Conservation (phyloP, 176 grass and related monocot genomes). For the Aegilops umbellulata region DNA sequence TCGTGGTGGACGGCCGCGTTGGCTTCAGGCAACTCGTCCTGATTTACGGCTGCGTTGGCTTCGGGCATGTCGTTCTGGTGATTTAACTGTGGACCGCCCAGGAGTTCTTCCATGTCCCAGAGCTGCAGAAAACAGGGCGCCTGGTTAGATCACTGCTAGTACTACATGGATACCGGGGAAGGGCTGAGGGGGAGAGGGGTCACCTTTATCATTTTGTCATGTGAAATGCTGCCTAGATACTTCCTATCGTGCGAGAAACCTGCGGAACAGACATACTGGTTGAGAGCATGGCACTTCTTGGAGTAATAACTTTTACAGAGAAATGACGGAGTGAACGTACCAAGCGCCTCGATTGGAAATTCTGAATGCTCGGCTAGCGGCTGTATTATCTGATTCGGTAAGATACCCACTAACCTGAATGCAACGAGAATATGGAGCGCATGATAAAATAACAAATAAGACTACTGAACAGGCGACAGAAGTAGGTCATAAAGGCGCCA, state of each 20-base stretch:
- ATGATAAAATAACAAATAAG: background rate
- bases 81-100: constrained; percentile 42
- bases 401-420: constrained; percentile 77
- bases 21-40: background rate
- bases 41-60: background rate
- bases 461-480: background rate
- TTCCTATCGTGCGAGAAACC: constrained; percentile 78
- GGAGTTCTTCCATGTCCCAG: constrained; percentile 86
- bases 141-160: constrained; percentile 13
- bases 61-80: constrained; percentile 2
- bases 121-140: constrained; percentile 45
- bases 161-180: background rate
- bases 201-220: constrained; percentile 96
- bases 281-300: background rate
- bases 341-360: constrained; percentile 85
- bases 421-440: background rate
- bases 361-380: constrained; percentile 95
- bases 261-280: constrained; percentile 7
- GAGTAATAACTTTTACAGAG: background rate
- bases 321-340: constrained; percentile 39
- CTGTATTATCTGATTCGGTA: constrained; percentile 89
- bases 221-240: constrained; percentile 89
- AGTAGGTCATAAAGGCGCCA: constrained; percentile 8
- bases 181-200: background rate
- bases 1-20: background rate